phyloP scores from a whole-genome alignment of 2,329 filamentous ascomycete species.

The Geosmithia flava region DNA sequence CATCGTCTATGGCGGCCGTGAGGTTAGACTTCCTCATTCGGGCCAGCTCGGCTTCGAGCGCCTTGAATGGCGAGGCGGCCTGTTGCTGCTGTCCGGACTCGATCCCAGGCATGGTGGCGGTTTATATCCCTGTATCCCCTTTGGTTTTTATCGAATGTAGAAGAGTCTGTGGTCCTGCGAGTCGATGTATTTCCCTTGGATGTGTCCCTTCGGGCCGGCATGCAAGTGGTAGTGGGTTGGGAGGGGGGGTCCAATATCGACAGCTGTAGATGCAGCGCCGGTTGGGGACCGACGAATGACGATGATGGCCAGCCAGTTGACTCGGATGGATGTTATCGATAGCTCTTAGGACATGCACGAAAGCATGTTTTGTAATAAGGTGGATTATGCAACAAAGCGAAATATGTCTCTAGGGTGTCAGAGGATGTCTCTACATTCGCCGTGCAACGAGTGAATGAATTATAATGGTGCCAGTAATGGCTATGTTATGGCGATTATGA shows the following conservation, averaged over 20 bases:
- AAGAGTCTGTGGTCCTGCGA: neutral
- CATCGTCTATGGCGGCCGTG: slow-evolving; percentile 60
- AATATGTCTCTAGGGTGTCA: no score
- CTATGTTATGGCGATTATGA: no score
- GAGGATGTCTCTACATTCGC: no score
- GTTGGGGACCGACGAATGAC: neutral
- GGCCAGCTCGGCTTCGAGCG: slow-evolving; percentile 61
- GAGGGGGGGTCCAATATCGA: neutral
- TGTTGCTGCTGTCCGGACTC: slow-evolving; percentile 16
- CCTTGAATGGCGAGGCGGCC: slow-evolving; percentile 31
- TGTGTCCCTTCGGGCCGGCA: neutral
- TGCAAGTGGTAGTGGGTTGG: neutral
- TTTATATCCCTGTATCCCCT: neutral
- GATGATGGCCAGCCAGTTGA: neutral
- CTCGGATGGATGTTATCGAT: neutral
- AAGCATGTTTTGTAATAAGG: neutral
- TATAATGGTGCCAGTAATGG: no score
- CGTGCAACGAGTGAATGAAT: no score
- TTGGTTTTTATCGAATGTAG: neutral
- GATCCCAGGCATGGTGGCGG: slow-evolving; percentile 17
- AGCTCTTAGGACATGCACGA: neutral
- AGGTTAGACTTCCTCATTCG: slow-evolving; percentile 59
- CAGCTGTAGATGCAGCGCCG: neutral
- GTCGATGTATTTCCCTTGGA: neutral
- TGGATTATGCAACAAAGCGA: no score